Base-by-base conservation (phyloP, 495 filamentous ascomycete genomes). In the Durotheca rogersii region DNA sequence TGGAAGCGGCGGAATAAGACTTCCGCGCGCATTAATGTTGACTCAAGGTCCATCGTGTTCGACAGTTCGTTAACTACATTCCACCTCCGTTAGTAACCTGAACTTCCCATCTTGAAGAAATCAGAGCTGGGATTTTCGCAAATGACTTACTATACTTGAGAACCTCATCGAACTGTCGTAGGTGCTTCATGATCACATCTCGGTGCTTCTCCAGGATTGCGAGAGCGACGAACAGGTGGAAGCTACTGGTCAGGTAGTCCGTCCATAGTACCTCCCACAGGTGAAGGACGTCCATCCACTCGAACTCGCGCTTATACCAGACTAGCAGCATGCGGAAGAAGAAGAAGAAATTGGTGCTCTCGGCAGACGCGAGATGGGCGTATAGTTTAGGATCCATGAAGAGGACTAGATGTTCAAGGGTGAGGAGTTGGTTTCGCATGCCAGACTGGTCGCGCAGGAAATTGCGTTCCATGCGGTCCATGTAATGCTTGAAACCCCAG, bases 271-370 rank as follows among this genome's bases (percentile, higher is more conserved):
- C 77, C 69, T 98, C 93, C 91, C 93, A 98, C 6, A 98, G 75
- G 15, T 86, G 82, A 21, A 97, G 72, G 20, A 95, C 81, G 62
- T 96, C 89, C 30, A 73, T 63, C 88, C 90, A 97, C 59, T 81
- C 77, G 60, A 97, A 98, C 69, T 98, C 93, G 3, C 93, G 87
- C 72, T 98, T 97, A 69, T 91, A 98, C 92, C 92, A 97, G 14
- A 98, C 93, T 0, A 98, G 75, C 17, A 98, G 74, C 91, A 96
- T 96, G 17, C 93, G 85, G 79, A 97, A 98, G 76, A 97, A 97
- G 76, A 98, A 98, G 69, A 98, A 98, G 70, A 97, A 98, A 68
- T 98, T 97, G 14, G 93, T 97, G 58, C 84, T 89, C 53, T 97
- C 94, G 17, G 91, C 89, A 6, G 78, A 82, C 62, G 95, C 81